Percentiles rank a stretch among this genome's conserved stretches.
These are phyloP conservation scores for Allium sativum DNA, from an alignment of 106 monocot genomes.

Conservation along the genomic window DNA sequence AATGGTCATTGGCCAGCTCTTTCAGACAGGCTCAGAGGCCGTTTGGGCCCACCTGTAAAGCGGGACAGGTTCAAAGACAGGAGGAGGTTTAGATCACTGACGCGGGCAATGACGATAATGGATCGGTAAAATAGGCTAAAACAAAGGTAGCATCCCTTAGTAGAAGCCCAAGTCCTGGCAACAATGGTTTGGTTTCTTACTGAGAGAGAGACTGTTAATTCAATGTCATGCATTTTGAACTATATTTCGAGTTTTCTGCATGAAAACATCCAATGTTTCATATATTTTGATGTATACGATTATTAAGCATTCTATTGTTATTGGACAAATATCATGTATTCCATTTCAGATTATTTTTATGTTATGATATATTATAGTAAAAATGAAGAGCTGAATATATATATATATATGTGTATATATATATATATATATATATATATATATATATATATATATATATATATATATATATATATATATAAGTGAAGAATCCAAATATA, in stretches of 20 bases:
- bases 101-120: slow-evolving; percentile 2
- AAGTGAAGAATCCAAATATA: no score
- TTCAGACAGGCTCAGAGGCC: slow-evolving; percentile 15
- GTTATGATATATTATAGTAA: no score
- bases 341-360: no score
- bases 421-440: no score
- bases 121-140: not conserved
- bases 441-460: no score
- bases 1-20: slow-evolving; percentile 1
- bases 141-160: not conserved
- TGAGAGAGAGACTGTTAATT: slow-evolving; percentile 15
- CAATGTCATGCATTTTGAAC: not conserved
- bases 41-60: slow-evolving; percentile 8
- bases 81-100: slow-evolving; percentile 14
- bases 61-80: not conserved
- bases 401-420: no score
- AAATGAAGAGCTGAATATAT: no score
- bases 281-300: no score
- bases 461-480: no score
- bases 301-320: no score
- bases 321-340: no score
- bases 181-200: slow-evolving; percentile 34
- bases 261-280: not conserved
- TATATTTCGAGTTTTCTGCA: not conserved
- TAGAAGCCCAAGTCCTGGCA: slow-evolving; percentile 20